Evolutionary conservation across 1,284 basidiomycete genomes (phyloP).

Genomic region (Peniophora sp.): DNA sequence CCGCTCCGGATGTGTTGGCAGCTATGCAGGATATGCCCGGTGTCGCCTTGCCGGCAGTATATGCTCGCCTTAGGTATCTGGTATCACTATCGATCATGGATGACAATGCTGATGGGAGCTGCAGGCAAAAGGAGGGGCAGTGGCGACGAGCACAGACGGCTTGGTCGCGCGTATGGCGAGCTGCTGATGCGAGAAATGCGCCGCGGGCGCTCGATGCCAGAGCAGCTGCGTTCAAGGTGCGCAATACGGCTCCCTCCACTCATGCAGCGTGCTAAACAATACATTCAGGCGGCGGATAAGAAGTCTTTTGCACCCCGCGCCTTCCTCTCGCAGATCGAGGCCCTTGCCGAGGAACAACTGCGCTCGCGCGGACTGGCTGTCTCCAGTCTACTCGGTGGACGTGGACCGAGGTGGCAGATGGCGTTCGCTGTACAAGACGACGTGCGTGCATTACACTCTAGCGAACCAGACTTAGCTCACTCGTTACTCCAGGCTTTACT

Average conservation of each 20-base stretch:
- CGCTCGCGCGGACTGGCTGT: constrained; percentile 41
- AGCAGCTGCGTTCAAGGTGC: constrained; percentile 64
- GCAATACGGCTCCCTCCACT: too few species aligned
- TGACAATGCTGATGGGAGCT: too few species aligned
- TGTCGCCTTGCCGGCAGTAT: constrained; percentile 88
- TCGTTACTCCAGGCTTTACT: too few species aligned
- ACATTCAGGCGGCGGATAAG: constrained; percentile 79
- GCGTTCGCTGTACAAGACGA: constrained; percentile 51
- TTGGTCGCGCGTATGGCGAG: constrained; percentile 99
- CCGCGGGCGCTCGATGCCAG: constrained; percentile 92
- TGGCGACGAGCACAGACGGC: constrained; percentile 99
- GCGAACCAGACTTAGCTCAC: too few species aligned
- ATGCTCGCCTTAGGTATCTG: constrained; percentile 57
- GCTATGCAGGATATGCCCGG: constrained; percentile 92
- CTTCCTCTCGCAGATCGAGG: constrained; percentile 87
- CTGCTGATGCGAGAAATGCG: constrained; percentile 92
- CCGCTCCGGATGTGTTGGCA: constrained; percentile 83
- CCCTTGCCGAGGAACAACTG: constrained; percentile 79
- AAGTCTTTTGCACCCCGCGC: constrained; percentile 80
- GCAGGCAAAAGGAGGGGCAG: constrained; percentile 94
- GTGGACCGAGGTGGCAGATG: constrained; percentile 35
- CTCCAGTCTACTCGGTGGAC: too few species aligned
- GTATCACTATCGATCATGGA: too few species aligned
- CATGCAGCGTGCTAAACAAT: too few species aligned
- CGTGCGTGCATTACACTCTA: too few species aligned